Evolutionary conservation across 2,329 filamentous ascomycete species (phyloP).

Genomic region (Reticulascus tulasneorum): DNA sequence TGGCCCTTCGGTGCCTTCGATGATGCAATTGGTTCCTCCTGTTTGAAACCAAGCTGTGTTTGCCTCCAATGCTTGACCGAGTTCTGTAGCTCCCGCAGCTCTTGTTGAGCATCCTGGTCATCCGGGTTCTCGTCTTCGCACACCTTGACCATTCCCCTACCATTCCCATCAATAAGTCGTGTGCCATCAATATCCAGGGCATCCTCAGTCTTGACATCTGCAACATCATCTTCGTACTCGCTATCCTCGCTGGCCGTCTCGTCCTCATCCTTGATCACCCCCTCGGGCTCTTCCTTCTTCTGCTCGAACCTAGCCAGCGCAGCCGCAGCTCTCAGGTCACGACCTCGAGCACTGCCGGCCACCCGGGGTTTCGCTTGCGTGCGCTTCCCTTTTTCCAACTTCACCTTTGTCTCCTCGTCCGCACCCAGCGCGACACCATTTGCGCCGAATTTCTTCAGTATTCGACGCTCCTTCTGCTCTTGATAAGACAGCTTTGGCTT

Average conservation of each 20-base stretch:
- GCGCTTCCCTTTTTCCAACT: slow-evolving; percentile 63
- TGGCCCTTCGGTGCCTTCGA: background rate
- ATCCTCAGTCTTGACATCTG: slow-evolving; percentile 42
- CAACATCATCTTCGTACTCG: slow-evolving; percentile 43
- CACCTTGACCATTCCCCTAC: slow-evolving; percentile 65
- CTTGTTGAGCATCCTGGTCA: slow-evolving; percentile 54
- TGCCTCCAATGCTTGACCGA: slow-evolving; percentile 22
- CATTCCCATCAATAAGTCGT: slow-evolving; percentile 61
- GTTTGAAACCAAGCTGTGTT: slow-evolving; percentile 8
- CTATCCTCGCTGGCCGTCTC: slow-evolving; percentile 36
- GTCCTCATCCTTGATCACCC: slow-evolving; percentile 21
- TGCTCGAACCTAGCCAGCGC: slow-evolving; percentile 69
- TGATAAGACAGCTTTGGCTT: slow-evolving; percentile 59
- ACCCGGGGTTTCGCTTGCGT: slow-evolving; percentile 66
- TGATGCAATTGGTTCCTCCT: background rate
- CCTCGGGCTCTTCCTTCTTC: slow-evolving; percentile 47
- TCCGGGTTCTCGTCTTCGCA: slow-evolving; percentile 64
- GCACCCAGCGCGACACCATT: slow-evolving; percentile 67
- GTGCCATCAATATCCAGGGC: slow-evolving; percentile 63
- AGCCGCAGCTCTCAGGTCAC: slow-evolving; percentile 72
- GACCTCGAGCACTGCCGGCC: slow-evolving; percentile 67
- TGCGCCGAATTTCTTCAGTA: slow-evolving; percentile 71
- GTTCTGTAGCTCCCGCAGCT: slow-evolving; percentile 64
- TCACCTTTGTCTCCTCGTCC: slow-evolving; percentile 61
- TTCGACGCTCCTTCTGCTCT: slow-evolving; percentile 68